phyloP scores from a whole-genome alignment of 192 early-diverging fungal species.

The Backusella macrospora region DNA sequence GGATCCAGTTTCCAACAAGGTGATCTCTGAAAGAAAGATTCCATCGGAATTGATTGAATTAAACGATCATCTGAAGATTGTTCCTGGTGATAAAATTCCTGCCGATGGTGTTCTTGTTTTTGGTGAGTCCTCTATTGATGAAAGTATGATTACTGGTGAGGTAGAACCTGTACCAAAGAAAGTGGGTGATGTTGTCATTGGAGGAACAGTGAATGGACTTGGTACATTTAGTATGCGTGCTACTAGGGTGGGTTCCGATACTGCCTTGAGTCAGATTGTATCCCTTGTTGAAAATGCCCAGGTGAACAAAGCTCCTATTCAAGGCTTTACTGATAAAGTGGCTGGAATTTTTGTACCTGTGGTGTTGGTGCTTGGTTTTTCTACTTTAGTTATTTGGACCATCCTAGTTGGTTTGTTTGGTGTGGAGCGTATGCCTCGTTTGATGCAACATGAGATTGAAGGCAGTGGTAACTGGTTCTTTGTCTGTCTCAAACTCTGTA shows the following conservation, averaged over 20 bases:
- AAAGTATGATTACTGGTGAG: constrained; percentile 95
- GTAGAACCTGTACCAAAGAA: constrained; percentile 78
- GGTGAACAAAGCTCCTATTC: constrained; percentile 92
- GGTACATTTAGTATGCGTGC: constrained; percentile 86
- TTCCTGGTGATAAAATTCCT: constrained; percentile 93
- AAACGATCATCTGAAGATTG: constrained; percentile 82
- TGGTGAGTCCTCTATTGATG: constrained; percentile 84
- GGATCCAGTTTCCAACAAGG: constrained; percentile 49
- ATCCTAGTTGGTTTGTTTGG: constrained; percentile 38
- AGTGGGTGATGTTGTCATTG: constrained; percentile 69
- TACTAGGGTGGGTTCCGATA: constrained; percentile 84
- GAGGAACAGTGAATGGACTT: constrained; percentile 90
- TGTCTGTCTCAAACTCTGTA: constrained; percentile 82
- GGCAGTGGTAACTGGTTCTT: constrained; percentile 70
- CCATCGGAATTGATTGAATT: constrained; percentile 84
- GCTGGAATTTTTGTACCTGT: constrained; percentile 90
- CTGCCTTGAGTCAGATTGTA: constrained; percentile 89
- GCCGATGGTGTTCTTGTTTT: constrained; percentile 80
- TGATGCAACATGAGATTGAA: constrained; percentile 47
- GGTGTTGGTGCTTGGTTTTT: constrained; percentile 72
- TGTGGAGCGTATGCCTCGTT: constrained; percentile 26
- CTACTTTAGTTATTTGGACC: constrained; percentile 81
- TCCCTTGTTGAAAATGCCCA: constrained; percentile 92
- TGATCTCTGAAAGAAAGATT: constrained; percentile 69
- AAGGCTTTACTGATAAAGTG: constrained; percentile 87